A percentile compares a stretch with the other conserved stretches of the same genome.
Evolutionary conservation across 2,329 filamentous ascomycete species (phyloP).

Genomic region (Sporothrix dimorphospora): DNA sequence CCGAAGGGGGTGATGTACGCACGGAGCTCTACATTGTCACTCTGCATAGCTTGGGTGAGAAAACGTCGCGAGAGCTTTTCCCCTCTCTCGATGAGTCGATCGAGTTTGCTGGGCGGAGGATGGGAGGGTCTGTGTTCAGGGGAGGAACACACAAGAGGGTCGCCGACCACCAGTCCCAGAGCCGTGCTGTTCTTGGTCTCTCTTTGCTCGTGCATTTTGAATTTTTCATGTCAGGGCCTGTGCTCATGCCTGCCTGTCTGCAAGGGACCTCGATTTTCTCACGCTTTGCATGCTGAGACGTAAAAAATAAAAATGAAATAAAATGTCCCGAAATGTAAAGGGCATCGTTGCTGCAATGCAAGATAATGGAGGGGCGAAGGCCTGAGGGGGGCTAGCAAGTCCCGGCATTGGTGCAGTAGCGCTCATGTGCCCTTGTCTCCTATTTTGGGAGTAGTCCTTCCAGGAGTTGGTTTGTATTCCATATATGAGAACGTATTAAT

Average conservation of each 20-base stretch:
- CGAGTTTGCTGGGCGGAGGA: background rate
- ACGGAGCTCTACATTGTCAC: constrained; percentile 11
- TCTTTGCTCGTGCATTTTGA: background rate
- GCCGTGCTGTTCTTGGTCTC: background rate
- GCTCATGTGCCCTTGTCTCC: background rate
- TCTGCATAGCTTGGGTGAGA: background rate
- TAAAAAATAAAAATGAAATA: background rate
- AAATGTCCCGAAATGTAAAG: constrained; percentile 25
- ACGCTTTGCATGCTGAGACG: background rate
- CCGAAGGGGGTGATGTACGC: background rate
- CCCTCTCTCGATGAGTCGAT: background rate
- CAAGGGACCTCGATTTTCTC: background rate
- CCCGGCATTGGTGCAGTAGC: constrained; percentile 11
- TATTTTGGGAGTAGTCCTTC: background rate
- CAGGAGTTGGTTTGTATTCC: background rate
- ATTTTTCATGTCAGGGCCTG: background rate
- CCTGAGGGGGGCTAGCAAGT: background rate
- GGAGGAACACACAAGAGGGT: background rate
- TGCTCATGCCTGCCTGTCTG: background rate
- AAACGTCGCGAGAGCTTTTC: background rate
- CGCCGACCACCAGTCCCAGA: constrained; percentile 6
- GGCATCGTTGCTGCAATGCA: constrained; percentile 30
- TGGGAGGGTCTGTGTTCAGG: constrained; percentile 4
- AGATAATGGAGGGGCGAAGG: constrained; percentile 28
- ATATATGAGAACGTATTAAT: background rate